Conservation (phyloP, 169 alveolate species). For the Toxoplasma gondii region DNA sequence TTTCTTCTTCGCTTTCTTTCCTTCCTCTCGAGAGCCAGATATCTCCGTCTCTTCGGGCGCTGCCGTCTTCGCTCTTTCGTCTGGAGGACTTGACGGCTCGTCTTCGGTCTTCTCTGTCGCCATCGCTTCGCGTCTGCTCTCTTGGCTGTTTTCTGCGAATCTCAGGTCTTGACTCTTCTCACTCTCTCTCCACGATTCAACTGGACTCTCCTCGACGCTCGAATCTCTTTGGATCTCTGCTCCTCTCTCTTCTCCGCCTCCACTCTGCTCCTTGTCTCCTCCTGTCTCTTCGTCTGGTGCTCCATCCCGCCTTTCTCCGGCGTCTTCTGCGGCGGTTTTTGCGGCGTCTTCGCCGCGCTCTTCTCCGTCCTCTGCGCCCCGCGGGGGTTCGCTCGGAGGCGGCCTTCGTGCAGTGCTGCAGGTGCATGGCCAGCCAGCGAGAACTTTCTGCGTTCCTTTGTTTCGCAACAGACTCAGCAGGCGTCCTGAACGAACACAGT, state of each 20-base stretch:
- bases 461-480: constrained; percentile 13
- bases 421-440: background rate
- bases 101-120: background rate
- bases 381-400: background rate
- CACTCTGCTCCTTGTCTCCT: background rate
- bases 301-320: background rate
- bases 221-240: background rate
- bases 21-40: background rate
- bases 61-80: background rate
- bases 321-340: background rate
- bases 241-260: background rate
- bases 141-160: background rate
- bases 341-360: background rate
- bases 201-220: background rate
- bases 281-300: background rate
- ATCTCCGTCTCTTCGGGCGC: no score
- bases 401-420: background rate
- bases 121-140: background rate
- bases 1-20: background rate
- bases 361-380: background rate
- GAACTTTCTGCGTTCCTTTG: background rate
- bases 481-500: background rate
- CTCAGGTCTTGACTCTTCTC: background rate
- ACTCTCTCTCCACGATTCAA: background rate
- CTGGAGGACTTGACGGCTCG: background rate